Conservation (phyloP, 306 rosid species). For the Acmispon strigosus region DNA sequence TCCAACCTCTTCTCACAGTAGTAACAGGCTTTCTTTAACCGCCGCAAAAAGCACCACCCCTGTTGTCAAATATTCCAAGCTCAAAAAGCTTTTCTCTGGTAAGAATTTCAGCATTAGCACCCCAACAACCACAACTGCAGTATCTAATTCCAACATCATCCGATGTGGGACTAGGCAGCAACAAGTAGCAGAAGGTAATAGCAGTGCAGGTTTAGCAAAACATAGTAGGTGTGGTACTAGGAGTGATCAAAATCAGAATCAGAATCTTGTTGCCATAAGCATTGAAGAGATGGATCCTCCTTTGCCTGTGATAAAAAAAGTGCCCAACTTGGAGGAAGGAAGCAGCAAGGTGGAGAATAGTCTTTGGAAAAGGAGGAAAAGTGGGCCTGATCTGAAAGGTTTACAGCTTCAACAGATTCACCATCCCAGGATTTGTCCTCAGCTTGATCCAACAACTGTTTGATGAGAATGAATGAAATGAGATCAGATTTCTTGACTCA, state of each 20-base stretch:
- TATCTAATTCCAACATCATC: neutral
- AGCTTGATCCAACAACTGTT: conserved; percentile 50
- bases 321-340: conserved; percentile 21
- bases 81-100: conserved; percentile 64
- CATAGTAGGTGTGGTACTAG: neutral
- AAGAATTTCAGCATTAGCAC: conserved; percentile 34
- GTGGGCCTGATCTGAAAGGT: conserved; percentile 37
- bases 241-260: conserved; percentile 10
- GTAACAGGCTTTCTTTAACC: conserved; percentile 27
- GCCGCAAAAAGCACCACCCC: conserved; percentile 11
- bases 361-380: conserved; percentile 79
- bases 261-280: conserved; percentile 11
- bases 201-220: neutral
- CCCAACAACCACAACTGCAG: conserved; percentile 18
- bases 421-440: conserved; percentile 23
- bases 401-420: conserved; percentile 60
- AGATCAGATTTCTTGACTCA: neutral
- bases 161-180: conserved; percentile 26
- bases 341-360: conserved; percentile 12
- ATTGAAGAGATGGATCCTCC: conserved; percentile 69
- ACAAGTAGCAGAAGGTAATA: neutral
- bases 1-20: conserved; percentile 24
- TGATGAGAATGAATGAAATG: conserved; percentile 17
- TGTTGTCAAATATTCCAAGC: conserved; percentile 51
- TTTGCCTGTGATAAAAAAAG: conserved; percentile 51